phyloP scores from a whole-genome alignment of 306 rosid species.

The Geum urbanum region DNA sequence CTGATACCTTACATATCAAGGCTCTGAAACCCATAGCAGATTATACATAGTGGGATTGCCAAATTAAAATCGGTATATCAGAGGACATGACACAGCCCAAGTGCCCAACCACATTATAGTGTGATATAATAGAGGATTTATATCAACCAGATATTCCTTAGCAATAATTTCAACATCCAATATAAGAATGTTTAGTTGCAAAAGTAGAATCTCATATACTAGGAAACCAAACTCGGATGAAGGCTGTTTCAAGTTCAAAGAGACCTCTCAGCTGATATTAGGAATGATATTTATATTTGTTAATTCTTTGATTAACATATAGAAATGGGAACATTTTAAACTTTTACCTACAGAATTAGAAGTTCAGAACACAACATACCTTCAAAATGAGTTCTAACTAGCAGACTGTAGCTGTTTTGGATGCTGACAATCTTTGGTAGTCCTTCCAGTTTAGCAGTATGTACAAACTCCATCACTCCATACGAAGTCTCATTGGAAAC shows the following conservation, averaged over 20 bases:
- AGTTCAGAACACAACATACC: constrained; percentile 29
- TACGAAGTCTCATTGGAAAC: constrained; percentile 95
- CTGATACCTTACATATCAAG: too few species aligned
- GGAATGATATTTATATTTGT: background rate
- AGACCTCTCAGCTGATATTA: background rate
- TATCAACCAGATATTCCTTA: background rate
- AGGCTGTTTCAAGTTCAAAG: background rate
- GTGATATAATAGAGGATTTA: background rate
- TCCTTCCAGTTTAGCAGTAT: constrained; percentile 75
- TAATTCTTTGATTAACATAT: background rate
- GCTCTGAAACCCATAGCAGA: too few species aligned
- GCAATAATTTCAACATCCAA: background rate
- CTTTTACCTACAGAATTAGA: background rate
- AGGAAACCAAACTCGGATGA: background rate
- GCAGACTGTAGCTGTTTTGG: constrained; percentile 77
- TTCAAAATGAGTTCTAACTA: constrained; percentile 65
- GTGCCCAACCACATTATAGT: background rate
- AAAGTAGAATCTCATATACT: background rate
- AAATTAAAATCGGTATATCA: background rate
- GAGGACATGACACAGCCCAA: constrained; percentile 2
- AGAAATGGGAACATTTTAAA: background rate
- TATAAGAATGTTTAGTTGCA: background rate
- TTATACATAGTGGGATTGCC: too few species aligned
- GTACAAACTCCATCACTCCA: constrained; percentile 93
- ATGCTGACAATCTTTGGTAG: constrained; percentile 90